phyloP scores from a whole-genome alignment of 352 stramenopile genomes.

The Pythium coloratum region DNA sequence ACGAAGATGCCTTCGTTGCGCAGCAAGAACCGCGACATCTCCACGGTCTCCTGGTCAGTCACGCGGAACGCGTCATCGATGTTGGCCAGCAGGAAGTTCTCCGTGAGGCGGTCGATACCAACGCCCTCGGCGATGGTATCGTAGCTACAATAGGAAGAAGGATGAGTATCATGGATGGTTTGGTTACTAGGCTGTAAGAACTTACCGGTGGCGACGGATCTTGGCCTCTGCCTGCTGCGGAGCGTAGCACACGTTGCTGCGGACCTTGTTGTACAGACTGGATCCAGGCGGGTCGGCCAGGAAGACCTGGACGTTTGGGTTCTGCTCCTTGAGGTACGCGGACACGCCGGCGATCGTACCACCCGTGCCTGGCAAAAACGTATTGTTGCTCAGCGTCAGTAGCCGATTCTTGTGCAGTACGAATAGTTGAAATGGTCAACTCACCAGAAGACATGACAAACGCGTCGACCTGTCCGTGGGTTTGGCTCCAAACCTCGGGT shows the following conservation, averaged over 20 bases:
- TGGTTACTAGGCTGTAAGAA: neutral
- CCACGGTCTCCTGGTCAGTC: slow-evolving; percentile 94
- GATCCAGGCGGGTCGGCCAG: slow-evolving; percentile 97
- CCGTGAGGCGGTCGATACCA: slow-evolving; percentile 96
- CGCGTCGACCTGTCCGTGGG: slow-evolving; percentile 90
- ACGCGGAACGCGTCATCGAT: slow-evolving; percentile 90
- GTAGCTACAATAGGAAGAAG: slow-evolving; percentile 71
- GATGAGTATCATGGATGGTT: neutral
- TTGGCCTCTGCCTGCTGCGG: slow-evolving; percentile 92
- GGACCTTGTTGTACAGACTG: slow-evolving; percentile 95
- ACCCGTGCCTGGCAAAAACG: slow-evolving; percentile 75
- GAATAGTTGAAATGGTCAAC: too few relatives aligned
- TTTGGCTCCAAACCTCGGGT: slow-evolving; percentile 95
- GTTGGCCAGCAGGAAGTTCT: slow-evolving; percentile 93
- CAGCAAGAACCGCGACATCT: slow-evolving; percentile 97
- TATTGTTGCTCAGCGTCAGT: too few relatives aligned
- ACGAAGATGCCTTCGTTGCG: slow-evolving; percentile 96
- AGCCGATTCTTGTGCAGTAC: slow-evolving; percentile 1
- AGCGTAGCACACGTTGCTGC: slow-evolving; percentile 95
- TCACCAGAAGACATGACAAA: slow-evolving; percentile 97
- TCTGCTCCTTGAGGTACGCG: slow-evolving; percentile 91
- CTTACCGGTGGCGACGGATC: slow-evolving; percentile 88
- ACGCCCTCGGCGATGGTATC: slow-evolving; percentile 98
- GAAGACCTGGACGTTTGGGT: slow-evolving; percentile 86
- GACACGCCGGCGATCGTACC: slow-evolving; percentile 97